These are phyloP conservation scores for Leccinellum luteum DNA, from an alignment of 768 basidiomycete species.

Conservation along the genomic window DNA sequence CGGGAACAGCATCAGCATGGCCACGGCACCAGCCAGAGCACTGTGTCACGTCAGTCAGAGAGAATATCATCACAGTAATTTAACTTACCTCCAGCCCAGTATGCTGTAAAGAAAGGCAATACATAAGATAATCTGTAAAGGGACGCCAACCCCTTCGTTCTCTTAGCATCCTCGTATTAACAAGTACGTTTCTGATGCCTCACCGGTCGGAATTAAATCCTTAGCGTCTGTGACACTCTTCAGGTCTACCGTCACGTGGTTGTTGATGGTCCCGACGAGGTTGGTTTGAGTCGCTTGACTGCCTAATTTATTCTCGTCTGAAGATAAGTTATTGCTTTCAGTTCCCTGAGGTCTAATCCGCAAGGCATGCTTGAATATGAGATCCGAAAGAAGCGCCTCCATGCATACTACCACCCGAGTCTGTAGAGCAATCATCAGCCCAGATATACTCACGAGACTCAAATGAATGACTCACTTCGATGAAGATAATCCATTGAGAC, in stretches of 20 bases:
- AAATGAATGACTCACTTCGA: constrained; percentile 14
- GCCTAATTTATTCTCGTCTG: constrained; percentile 1
- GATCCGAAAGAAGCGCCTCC: constrained; percentile 53
- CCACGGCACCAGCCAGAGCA: constrained; percentile 54
- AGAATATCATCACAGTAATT: constrained; percentile 24
- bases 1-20: constrained; percentile 52
- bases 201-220: constrained; percentile 10
- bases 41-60: constrained; percentile 40
- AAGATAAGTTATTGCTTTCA: constrained; percentile 1
- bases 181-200: background rate
- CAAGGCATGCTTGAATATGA: constrained; percentile 55
- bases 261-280: constrained; percentile 75
- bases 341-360: constrained; percentile 42
- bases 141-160: constrained; percentile 3
- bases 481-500: constrained; percentile 52
- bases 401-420: constrained; percentile 46
- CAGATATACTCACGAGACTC: background rate
- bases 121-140: constrained; percentile 2
- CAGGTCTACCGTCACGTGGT: constrained; percentile 55
- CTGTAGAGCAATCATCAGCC: background rate
- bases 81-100: constrained; percentile 10
- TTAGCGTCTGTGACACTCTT: constrained; percentile 10
- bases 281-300: constrained; percentile 36
- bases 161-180: constrained; percentile 33
- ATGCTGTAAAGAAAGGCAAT: constrained; percentile 5